phyloP scores from a whole-genome alignment of 1,139 yeast species.

The Pichia kudriavzevii region DNA sequence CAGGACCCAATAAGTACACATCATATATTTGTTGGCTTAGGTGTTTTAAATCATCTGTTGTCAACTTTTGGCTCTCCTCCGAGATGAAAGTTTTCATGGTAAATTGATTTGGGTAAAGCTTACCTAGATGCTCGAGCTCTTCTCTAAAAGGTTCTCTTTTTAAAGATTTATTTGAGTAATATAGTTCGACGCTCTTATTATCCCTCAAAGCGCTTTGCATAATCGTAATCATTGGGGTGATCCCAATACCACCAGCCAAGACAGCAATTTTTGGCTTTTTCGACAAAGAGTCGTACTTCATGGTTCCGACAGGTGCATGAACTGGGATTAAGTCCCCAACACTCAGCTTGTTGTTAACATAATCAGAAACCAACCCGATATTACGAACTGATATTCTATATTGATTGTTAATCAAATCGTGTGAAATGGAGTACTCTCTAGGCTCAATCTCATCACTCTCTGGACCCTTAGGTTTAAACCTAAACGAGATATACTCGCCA shows the following conservation, averaged over 20 bases:
- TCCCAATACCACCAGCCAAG: constrained; percentile 61
- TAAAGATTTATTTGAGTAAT: constrained; percentile 29
- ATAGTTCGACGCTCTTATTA: constrained; percentile 25
- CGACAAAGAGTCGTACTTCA: constrained; percentile 32
- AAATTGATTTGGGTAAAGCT: constrained; percentile 15
- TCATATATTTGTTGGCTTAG: constrained; percentile 20
- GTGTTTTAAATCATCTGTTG: constrained; percentile 3
- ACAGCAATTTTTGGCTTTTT: constrained; percentile 32
- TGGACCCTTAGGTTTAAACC: constrained; percentile 30
- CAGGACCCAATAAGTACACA: constrained; percentile 35
- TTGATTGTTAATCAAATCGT: constrained; percentile 27
- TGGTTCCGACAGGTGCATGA: constrained; percentile 56
- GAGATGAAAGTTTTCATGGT: constrained; percentile 7
- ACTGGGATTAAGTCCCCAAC: constrained; percentile 45
- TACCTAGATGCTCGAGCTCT: constrained; percentile 22
- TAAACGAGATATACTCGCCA: constrained; percentile 59
- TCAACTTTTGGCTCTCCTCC: constrained; percentile 6
- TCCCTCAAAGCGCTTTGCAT: constrained; percentile 31
- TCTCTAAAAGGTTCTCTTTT: constrained; percentile 29
- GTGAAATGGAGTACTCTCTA: constrained; percentile 49
- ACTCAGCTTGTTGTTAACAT: constrained; percentile 41
- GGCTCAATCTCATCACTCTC: constrained; percentile 29
- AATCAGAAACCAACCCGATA: constrained; percentile 48
- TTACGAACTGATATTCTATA: constrained; percentile 51
- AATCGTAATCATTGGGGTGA: constrained; percentile 55